phyloP scores from a whole-genome alignment of 176 grass and related monocot species.

The Aegilops tauschii region DNA sequence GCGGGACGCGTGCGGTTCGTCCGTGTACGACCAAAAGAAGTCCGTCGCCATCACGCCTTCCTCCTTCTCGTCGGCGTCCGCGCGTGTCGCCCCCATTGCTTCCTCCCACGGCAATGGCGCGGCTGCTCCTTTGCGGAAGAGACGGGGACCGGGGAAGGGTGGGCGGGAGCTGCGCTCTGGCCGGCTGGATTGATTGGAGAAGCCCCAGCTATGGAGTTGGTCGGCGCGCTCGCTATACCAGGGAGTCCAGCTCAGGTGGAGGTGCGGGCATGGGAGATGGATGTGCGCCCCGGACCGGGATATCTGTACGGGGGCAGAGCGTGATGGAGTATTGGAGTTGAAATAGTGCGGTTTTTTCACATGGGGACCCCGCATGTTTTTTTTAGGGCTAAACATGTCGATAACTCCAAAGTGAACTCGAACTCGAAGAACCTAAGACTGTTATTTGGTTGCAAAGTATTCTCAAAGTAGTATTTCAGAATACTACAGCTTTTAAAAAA shows the following conservation, averaged over 20 bases:
- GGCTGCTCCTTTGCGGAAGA: background rate
- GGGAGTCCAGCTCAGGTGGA: background rate
- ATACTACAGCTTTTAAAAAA: too few species aligned
- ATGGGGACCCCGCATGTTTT: background rate
- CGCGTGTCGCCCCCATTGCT: constrained; percentile 34
- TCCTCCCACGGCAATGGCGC: constrained; percentile 5
- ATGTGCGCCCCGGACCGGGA: background rate
- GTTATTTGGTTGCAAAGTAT: too few species aligned
- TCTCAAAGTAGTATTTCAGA: too few species aligned
- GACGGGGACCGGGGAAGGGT: background rate
- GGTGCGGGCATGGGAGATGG: background rate
- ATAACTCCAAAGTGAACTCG: too few species aligned
- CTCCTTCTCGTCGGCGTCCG: constrained; percentile 14
- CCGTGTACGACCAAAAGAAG: constrained; percentile 99
- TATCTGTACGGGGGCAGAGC: background rate
- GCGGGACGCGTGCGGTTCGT: constrained; percentile 95
- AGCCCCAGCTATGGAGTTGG: background rate
- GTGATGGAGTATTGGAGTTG: background rate
- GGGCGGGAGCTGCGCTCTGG: background rate
- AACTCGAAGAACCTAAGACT: too few species aligned
- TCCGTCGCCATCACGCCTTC: constrained; percentile 88
- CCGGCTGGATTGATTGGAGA: background rate
- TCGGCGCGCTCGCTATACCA: background rate
- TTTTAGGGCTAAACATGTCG: too few species aligned
- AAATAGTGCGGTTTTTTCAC: background rate